Evolutionary conservation across 148 eudicot genomes (phyloP).

Genomic region (Euryodendron excelsum): DNA sequence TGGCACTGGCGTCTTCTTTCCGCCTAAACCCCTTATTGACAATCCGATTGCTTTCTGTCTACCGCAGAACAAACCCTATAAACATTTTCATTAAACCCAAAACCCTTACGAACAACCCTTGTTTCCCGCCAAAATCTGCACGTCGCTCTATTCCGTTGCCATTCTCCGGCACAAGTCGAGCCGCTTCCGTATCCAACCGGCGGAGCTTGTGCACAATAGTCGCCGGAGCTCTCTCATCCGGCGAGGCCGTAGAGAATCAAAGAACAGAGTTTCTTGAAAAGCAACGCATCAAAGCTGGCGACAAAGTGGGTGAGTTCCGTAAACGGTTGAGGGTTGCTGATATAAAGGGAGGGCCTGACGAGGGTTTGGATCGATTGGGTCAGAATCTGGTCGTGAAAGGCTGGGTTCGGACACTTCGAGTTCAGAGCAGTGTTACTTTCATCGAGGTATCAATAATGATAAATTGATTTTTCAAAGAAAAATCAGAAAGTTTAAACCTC

Average conservation of each 20-base stretch:
- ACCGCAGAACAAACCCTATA: slow-evolving; percentile 17
- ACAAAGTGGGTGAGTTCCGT: slow-evolving; percentile 56
- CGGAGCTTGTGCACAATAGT: slow-evolving; percentile 38
- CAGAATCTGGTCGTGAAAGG: slow-evolving; percentile 67
- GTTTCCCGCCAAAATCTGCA: slow-evolving; percentile 19
- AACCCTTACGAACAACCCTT: slow-evolving; percentile 18
- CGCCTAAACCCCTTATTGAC: slow-evolving; percentile 52
- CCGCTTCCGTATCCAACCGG: slow-evolving; percentile 18
- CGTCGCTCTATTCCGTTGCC: neutral
- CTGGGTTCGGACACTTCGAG: slow-evolving; percentile 85
- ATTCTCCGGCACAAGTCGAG: slow-evolving; percentile 8
- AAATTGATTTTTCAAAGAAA: neutral
- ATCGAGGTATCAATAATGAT: slow-evolving; percentile 55
- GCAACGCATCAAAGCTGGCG: slow-evolving; percentile 15
- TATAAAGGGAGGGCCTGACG: slow-evolving; percentile 64
- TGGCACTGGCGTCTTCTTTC: slow-evolving; percentile 53
- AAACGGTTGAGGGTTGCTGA: slow-evolving; percentile 65
- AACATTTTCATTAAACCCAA: neutral
- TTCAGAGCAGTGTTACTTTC: slow-evolving; percentile 88
- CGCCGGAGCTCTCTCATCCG: slow-evolving; percentile 39
- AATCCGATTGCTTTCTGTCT: slow-evolving; percentile 45
- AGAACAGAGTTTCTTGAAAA: slow-evolving; percentile 25
- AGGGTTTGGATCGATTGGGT: slow-evolving; percentile 79
- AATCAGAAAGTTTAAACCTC: no score
- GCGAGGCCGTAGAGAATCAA: slow-evolving; percentile 30